A percentile compares a stretch with the other conserved stretches of the same genome.
Evolutionary conservation across 2,329 filamentous ascomycete species (phyloP).

Genomic region (Aureobasidium lini): DNA sequence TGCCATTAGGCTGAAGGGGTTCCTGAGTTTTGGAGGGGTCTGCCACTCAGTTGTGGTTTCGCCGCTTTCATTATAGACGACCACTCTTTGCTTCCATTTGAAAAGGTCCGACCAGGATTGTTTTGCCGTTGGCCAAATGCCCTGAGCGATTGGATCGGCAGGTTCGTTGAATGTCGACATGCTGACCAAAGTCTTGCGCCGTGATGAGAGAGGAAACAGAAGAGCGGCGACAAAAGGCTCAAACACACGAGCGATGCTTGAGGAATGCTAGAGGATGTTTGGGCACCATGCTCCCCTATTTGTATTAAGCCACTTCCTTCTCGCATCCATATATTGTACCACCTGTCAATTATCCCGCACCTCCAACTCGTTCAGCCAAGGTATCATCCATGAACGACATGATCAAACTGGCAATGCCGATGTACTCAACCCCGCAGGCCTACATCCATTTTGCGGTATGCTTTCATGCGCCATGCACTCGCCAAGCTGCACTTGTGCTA

Average conservation of each 20-base stretch:
- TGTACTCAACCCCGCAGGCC: background rate
- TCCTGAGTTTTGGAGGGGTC: conserved; percentile 55
- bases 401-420: background rate
- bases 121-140: conserved; percentile 56
- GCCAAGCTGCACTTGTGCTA: background rate
- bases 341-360: background rate
- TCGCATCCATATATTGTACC: background rate
- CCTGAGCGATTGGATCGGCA: conserved; percentile 61
- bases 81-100: conserved; percentile 66
- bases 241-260: background rate
- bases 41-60: conserved; percentile 64
- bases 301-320: background rate
- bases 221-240: background rate
- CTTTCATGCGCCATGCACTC: background rate
- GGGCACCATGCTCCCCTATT: background rate
- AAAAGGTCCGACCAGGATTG: conserved; percentile 60
- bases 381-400: background rate
- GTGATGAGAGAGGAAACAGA: background rate
- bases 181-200: background rate
- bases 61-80: conserved; percentile 56
- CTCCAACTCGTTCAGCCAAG: background rate
- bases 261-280: background rate
- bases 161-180: conserved; percentile 35
- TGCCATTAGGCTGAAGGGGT: conserved; percentile 62
- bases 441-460: background rate